Conservation (phyloP, 306 rosid genomes). For the Mimosa bimucronata region DNA sequence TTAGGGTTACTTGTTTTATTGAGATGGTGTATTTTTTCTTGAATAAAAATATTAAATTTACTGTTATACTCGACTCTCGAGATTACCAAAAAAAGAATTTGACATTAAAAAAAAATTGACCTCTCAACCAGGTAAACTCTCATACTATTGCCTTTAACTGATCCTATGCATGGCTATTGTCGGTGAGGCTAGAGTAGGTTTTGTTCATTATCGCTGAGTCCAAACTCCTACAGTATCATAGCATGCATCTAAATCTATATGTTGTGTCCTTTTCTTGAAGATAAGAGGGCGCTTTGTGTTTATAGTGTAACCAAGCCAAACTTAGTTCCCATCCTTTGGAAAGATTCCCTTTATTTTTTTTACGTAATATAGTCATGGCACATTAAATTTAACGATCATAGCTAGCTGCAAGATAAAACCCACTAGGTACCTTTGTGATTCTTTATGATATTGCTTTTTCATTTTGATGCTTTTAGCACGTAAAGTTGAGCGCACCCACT, state of each 20-base stretch:
- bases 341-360: slow-evolving; percentile 40
- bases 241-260: neutral
- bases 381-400: slow-evolving; percentile 8
- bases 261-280: slow-evolving; percentile 9
- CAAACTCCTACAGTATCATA: slow-evolving; percentile 1
- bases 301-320: slow-evolving; percentile 13
- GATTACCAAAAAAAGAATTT: too few species aligned
- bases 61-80: too few species aligned
- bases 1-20: too few species aligned
- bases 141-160: neutral
- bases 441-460: slow-evolving; percentile 46
- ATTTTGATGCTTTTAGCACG: slow-evolving; percentile 40
- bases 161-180: neutral
- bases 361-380: slow-evolving; percentile 33
- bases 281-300: neutral
- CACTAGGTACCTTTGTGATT: slow-evolving; percentile 27
- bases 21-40: too few species aligned
- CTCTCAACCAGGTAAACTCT: too few species aligned
- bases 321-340: slow-evolving; percentile 39
- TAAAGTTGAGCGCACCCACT: slow-evolving; percentile 50
- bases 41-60: too few species aligned
- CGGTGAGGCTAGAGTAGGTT: slow-evolving; percentile 7
- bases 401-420: slow-evolving; percentile 31
- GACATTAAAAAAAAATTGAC: too few species aligned
- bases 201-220: slow-evolving; percentile 21